These are phyloP conservation scores for Grigorovia humatica DNA, from an alignment of 805 yeast species.

Conservation along the genomic window DNA sequence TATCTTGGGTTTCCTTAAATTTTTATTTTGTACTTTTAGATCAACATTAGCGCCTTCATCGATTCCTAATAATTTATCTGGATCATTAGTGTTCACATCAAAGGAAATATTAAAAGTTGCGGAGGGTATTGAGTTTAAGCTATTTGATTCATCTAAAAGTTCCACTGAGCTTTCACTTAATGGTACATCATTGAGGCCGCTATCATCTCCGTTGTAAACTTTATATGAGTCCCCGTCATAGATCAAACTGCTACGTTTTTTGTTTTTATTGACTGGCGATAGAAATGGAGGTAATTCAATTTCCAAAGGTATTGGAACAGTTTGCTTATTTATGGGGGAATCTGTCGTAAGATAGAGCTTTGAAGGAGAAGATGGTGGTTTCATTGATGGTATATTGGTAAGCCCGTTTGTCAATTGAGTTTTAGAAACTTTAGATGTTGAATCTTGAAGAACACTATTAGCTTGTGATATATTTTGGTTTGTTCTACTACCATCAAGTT, in stretches of 20 bases:
- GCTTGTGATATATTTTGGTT: slow-evolving; percentile 8
- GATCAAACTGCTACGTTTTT: slow-evolving; percentile 21
- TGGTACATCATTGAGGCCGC: not conserved
- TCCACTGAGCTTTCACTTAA: not conserved
- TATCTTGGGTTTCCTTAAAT: slow-evolving; percentile 9
- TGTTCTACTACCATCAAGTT: not conserved
- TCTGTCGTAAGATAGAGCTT: slow-evolving; percentile 28
- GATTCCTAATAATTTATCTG: slow-evolving; percentile 21
- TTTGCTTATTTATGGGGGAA: slow-evolving; percentile 28
- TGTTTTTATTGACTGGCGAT: slow-evolving; percentile 27
- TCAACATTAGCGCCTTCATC: slow-evolving; percentile 27
- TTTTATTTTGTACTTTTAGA: slow-evolving; percentile 22
- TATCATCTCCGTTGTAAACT: slow-evolving; percentile 10
- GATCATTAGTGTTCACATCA: slow-evolving; percentile 9
- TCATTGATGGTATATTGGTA: not conserved
- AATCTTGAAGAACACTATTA: slow-evolving; percentile 4
- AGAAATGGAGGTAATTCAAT: slow-evolving; percentile 30
- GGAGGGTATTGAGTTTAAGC: slow-evolving; percentile 18
- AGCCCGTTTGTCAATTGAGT: not conserved
- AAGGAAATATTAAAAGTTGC: slow-evolving; percentile 23
- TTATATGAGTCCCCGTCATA: slow-evolving; percentile 32
- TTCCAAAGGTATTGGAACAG: slow-evolving; percentile 31
- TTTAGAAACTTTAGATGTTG: not conserved
- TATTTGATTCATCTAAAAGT: slow-evolving; percentile 4
- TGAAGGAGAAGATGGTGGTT: slow-evolving; percentile 1